phyloP scores from a whole-genome alignment of 108 stramenopile species.

The Aurantiochytrium sp. region DNA sequence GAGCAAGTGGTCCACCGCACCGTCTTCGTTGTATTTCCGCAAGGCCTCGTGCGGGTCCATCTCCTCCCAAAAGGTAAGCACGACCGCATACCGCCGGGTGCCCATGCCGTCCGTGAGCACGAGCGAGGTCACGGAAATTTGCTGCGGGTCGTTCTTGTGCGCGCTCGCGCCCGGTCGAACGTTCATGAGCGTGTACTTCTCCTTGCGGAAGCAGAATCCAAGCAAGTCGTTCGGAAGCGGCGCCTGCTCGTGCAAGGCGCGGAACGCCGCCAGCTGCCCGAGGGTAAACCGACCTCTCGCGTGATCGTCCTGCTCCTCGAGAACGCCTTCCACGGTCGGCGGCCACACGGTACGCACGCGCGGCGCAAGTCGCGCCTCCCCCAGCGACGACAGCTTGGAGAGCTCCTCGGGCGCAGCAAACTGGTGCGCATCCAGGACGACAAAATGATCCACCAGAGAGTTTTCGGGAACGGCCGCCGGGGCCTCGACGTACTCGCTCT shows the following conservation, averaged over 20 bases:
- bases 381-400: background rate
- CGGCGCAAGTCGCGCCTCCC: background rate
- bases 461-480: background rate
- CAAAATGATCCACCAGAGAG: background rate
- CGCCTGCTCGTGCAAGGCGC: background rate
- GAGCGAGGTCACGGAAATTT: background rate
- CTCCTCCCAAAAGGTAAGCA: slow-evolving; percentile 18
- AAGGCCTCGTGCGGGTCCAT: background rate
- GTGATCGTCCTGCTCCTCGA: background rate
- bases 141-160: background rate
- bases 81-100: background rate
- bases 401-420: background rate
- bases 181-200: background rate
- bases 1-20: background rate
- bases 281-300: background rate
- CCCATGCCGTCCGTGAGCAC: slow-evolving; percentile 8
- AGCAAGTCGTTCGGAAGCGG: background rate
- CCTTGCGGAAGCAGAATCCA: slow-evolving; percentile 1
- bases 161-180: background rate
- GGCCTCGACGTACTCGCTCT: background rate
- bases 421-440: background rate
- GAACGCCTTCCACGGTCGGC: background rate
- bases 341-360: slow-evolving; percentile 21
- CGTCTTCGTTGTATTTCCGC: background rate
- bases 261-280: background rate